These are phyloP conservation scores for Cercophora samala DNA, from an alignment of 495 filamentous ascomycete species.

Conservation along the genomic window DNA sequence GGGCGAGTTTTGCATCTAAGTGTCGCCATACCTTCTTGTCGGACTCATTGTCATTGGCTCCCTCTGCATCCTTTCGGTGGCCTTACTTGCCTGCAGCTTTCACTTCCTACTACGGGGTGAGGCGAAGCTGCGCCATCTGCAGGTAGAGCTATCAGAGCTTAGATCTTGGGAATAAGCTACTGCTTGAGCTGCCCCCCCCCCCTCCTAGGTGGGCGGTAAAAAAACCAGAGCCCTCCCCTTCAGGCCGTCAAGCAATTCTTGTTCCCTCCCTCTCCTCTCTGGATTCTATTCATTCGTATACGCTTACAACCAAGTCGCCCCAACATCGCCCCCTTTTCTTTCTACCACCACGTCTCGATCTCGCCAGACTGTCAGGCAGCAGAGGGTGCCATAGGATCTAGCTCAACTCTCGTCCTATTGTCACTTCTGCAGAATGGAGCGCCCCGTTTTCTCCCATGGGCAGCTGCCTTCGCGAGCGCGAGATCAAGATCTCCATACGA, in stretches of 20 bases:
- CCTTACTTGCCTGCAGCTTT: neutral
- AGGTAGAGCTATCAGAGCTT: neutral
- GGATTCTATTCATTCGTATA: neutral
- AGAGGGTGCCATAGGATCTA: neutral
- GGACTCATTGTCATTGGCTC: neutral
- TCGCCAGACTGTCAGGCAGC: neutral
- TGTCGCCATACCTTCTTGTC: neutral
- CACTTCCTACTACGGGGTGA: neutral
- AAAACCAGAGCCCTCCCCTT: neutral
- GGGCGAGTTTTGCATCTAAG: neutral
- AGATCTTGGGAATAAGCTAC: neutral
- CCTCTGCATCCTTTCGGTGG: neutral
- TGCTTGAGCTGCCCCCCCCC: neutral
- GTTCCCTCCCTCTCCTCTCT: neutral
- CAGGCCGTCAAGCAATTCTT: neutral
- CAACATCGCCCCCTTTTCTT: neutral
- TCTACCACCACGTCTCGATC: neutral
- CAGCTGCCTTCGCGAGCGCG: neutral
- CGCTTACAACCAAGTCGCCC: neutral
- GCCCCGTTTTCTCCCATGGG: neutral
- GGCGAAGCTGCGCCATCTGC: neutral
- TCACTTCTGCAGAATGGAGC: slow-evolving; percentile 15
- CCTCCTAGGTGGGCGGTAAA: neutral
- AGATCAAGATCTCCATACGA: slow-evolving; percentile 6
- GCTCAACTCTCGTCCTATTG: neutral